Evolutionary conservation across 192 early-diverging fungal species (phyloP).

Genomic region (Coemansia erecta): DNA sequence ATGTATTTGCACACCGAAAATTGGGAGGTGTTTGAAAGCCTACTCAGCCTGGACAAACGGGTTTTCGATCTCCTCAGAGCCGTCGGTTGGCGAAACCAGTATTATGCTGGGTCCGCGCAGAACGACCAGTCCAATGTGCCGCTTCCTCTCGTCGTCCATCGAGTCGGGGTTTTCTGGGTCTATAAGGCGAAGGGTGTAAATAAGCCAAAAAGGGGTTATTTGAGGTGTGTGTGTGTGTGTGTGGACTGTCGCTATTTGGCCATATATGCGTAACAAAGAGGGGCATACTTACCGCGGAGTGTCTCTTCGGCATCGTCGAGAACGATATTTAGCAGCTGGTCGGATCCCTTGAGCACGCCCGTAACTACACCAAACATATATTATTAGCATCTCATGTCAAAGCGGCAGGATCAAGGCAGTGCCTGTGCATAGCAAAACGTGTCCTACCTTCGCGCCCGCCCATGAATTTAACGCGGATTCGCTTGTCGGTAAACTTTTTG

Average conservation of each 20-base stretch:
- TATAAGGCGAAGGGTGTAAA: constrained; percentile 5
- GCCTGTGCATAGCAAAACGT: too few species aligned
- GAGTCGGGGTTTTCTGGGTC: constrained; percentile 25
- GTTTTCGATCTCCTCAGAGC: constrained; percentile 87
- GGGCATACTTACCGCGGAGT: constrained; percentile 58
- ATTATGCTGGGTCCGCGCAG: constrained; percentile 88
- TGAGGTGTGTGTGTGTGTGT: background rate
- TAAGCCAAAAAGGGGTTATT: background rate
- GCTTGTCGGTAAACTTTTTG: constrained; percentile 89
- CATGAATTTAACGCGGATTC: constrained; percentile 88
- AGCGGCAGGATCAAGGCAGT: too few species aligned
- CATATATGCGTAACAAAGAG: background rate
- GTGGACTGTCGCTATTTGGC: too few species aligned
- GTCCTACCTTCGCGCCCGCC: constrained; percentile 86
- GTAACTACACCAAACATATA: constrained; percentile 59
- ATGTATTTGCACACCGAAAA: constrained; percentile 2
- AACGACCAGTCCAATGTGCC: constrained; percentile 82
- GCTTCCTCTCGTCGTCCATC: constrained; percentile 48
- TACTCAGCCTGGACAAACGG: constrained; percentile 67
- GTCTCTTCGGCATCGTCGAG: constrained; percentile 89
- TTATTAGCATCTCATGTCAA: too few species aligned
- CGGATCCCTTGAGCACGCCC: constrained; percentile 88
- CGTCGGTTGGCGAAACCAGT: constrained; percentile 87
- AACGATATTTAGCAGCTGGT: constrained; percentile 91
- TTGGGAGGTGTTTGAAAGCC: background rate